phyloP scores from a whole-genome alignment of 192 early-diverging fungal genomes.

The Geranomyces michiganensis region DNA sequence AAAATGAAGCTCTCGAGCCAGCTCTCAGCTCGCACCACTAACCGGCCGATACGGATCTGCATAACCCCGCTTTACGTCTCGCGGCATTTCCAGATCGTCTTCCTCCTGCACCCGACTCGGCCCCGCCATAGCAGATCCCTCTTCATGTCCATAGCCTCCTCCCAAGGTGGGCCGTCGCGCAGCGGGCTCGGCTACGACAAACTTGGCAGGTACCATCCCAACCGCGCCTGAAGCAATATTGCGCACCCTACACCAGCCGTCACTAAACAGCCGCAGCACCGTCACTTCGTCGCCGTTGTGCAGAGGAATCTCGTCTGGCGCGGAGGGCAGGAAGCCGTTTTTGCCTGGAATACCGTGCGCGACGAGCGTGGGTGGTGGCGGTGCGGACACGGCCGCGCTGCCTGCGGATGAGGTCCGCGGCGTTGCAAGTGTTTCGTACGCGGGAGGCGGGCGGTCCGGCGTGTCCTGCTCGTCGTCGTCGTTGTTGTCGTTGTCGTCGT shows the following conservation, averaged over 20 bases:
- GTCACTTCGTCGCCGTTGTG: constrained; percentile 20
- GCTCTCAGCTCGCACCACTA: too few species aligned
- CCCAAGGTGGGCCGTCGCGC: neutral
- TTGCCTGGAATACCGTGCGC: constrained; percentile 2
- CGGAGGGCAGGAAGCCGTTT: neutral
- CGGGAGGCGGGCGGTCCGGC: neutral
- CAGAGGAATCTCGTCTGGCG: constrained; percentile 8
- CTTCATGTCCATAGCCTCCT: neutral
- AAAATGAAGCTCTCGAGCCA: too few species aligned
- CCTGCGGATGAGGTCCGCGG: constrained; percentile 1
- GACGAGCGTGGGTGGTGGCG: neutral
- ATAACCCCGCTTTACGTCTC: constrained; percentile 4
- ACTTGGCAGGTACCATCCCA: constrained; percentile 18
- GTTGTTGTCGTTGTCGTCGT: neutral
- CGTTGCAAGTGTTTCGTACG: neutral
- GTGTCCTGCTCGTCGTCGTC: neutral
- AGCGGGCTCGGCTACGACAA: neutral
- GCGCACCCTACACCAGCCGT: constrained; percentile 21
- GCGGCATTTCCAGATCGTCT: neutral
- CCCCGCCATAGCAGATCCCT: neutral
- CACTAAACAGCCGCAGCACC: constrained; percentile 1
- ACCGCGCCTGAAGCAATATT: constrained; percentile 1
- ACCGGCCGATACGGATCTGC: neutral
- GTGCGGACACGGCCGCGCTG: neutral
- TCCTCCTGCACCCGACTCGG: neutral